Base-by-base conservation (phyloP, 257 asterid species). In the Scutellaria minor region DNA sequence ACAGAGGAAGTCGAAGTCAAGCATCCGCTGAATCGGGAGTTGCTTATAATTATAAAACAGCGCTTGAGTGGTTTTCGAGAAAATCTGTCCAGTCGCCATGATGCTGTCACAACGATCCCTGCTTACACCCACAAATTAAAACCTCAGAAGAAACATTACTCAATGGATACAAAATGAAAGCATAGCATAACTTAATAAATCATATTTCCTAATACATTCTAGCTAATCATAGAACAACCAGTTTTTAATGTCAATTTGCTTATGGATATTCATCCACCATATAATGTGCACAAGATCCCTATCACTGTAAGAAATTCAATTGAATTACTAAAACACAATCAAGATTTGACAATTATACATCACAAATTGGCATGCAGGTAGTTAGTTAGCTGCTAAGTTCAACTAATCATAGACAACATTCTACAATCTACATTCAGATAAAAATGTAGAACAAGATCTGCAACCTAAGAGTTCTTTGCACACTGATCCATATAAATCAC, bases 21-120 rank as follows among this genome's bases (percentile, higher is more conserved):
- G 90, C 96, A 91, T 88, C 66, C 96, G 88, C 83, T 91, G 97
- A 66, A 91, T 84, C 1, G 99, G 99, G 44, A 89, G 87, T 61
- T 94, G 97, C 93, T 94, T 94, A 87, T 81, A 94, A 69, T 94
- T 94, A 80, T 94, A 91, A 76, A 94, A 94, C 44, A 94, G 74
- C 18, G 97, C 95, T 80, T 91, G 97, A 42, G 99, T 91, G 72
- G 89, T 85, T 84, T 87, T 88, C 42, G 99, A 94, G 80, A 91
- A 94, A 80, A 94, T 83, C 74, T 91, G 96, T 45, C 97, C 99
- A 0, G 97, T 86, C 53, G 99, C 97, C 99, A 94, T 94, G 83
- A 77, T 67, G 71, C 44, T 67, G 65, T 71, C 78, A 77, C 60
- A 50, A 51, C 27, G 45, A 64, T 64, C 75, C 84, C 85, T 73